Evolutionary conservation across 2,329 filamentous ascomycete species (phyloP).

Genomic region (Hymenoscyphus salicellus): DNA sequence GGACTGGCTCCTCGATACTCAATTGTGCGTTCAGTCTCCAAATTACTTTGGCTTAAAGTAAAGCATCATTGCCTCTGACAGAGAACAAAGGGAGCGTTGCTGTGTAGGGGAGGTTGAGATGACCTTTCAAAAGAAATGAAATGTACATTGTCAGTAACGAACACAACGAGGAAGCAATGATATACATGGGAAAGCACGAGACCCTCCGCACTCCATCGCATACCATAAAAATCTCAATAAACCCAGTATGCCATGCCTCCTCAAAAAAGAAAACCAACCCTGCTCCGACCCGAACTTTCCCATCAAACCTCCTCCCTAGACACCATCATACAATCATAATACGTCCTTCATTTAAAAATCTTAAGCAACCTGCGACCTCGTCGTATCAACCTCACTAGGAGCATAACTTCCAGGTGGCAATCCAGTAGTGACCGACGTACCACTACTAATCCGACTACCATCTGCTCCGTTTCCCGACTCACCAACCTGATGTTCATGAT

Average conservation of each 20-base stretch:
- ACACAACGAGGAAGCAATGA: too few relatives aligned
- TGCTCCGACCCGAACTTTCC: neutral
- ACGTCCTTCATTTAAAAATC: neutral
- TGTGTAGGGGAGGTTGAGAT: too few relatives aligned
- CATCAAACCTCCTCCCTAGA: neutral
- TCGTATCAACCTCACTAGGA: conserved; percentile 9
- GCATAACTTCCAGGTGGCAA: conserved; percentile 7
- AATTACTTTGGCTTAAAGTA: too few relatives aligned
- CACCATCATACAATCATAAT: neutral
- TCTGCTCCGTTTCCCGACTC: conserved; percentile 15
- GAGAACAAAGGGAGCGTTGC: too few relatives aligned
- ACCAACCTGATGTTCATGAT: conserved; percentile 13
- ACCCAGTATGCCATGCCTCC: neutral
- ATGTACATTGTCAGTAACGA: too few relatives aligned
- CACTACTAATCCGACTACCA: conserved; percentile 28
- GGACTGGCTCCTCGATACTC: too few relatives aligned
- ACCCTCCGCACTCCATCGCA: too few relatives aligned
- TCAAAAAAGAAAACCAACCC: neutral
- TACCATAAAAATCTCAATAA: neutral
- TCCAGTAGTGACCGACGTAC: conserved; percentile 26
- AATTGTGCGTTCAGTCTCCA: too few relatives aligned
- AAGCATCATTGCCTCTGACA: too few relatives aligned
- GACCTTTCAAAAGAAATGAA: too few relatives aligned
- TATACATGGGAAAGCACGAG: too few relatives aligned
- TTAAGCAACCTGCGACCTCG: conserved; percentile 20